These are phyloP conservation scores for Aspergillus hancockii DNA, from an alignment of 495 filamentous ascomycete species.

Conservation along the genomic window DNA sequence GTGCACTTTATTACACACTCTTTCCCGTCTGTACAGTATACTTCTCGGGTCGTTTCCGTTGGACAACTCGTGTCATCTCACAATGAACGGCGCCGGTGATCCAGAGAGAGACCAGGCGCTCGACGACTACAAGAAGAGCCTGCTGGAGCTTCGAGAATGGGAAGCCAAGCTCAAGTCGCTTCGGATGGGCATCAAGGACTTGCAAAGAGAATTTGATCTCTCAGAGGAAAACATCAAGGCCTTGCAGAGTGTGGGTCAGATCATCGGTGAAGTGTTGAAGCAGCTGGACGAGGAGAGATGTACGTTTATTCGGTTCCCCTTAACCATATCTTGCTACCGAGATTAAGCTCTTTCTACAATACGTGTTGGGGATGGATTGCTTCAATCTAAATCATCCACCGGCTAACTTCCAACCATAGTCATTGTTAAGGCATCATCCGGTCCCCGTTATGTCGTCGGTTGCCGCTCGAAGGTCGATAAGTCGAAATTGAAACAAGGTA, in stretches of 20 bases:
- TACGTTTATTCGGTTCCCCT: conserved; percentile 36
- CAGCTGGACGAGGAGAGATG: conserved; percentile 99
- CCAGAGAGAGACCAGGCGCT: conserved; percentile 81
- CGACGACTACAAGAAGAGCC: conserved; percentile 85
- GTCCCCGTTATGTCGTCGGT: conserved; percentile 96
- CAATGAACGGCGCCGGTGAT: conserved; percentile 53
- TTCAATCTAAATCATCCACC: not conserved
- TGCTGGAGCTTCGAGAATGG: conserved; percentile 96
- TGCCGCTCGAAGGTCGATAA: conserved; percentile 99
- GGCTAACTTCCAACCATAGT: conserved; percentile 40
- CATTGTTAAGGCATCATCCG: conserved; percentile 91
- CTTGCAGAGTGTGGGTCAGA: conserved; percentile 97
- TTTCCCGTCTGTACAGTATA: not conserved
- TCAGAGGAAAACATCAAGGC: conserved; percentile 99
- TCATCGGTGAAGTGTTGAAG: conserved; percentile 98
- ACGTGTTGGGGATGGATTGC: not conserved
- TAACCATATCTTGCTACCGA: not conserved
- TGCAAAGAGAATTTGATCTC: conserved; percentile 92
- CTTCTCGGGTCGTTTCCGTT: not conserved
- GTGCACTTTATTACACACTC: not conserved
- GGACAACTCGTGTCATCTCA: conserved; percentile 19
- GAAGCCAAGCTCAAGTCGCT: conserved; percentile 93
- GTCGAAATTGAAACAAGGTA: conserved; percentile 93
- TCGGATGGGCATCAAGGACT: conserved; percentile 88
- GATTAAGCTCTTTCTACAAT: not conserved